Conservation (phyloP, 306 rosid species). For the Malus domestica region ASM211411v1 NC_041800.1:579001-579500, state of each 20-base stretch:
- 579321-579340: not conserved
- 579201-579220: not conserved
- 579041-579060: no score
- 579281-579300: not conserved
- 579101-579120: not conserved
- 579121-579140: not conserved
- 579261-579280: not conserved
- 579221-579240: not conserved
- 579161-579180: no score
- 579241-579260: not conserved
- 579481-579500: slow-evolving; percentile 94
- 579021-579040: no score
- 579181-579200: not conserved
- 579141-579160: not conserved
- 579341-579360: not conserved
- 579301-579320: not conserved
- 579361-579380: not conserved
- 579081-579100: no score
- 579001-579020: no score
- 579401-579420: not conserved
- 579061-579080: no score
- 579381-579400: not conserved
- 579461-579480: slow-evolving; percentile 56
- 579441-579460: slow-evolving; percentile 51
- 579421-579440: not conserved